Percentiles rank a stretch among this genome's conserved stretches.
Conservation (phyloP, 2,329 filamentous ascomycete genomes). For the Leptographium galeiforme region DNA sequence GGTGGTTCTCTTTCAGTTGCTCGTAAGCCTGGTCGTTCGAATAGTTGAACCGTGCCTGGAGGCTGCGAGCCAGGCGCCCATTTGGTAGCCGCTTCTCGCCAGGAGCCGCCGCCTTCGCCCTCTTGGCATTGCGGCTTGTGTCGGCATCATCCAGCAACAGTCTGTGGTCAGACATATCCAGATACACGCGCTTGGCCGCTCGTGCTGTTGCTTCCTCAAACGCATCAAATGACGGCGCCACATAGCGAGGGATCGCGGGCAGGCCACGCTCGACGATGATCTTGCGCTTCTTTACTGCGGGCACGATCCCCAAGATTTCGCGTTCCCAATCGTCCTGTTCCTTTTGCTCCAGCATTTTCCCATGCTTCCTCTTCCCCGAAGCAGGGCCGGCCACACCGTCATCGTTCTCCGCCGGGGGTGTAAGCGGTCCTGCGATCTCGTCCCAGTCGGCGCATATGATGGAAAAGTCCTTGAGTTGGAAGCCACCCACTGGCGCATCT, state of each 20-base stretch:
- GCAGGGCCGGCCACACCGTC: conserved; percentile 8
- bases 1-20: conserved; percentile 88
- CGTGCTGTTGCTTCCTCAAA: conserved; percentile 61
- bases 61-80: conserved; percentile 56
- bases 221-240: conserved; percentile 64
- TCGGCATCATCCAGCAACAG: conserved; percentile 72
- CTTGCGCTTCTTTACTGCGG: conserved; percentile 47
- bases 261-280: conserved; percentile 39
- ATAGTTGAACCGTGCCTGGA: conserved; percentile 79
- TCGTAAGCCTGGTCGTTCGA: conserved; percentile 96
- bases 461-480: conserved; percentile 67
- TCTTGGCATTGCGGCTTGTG: conserved; percentile 47
- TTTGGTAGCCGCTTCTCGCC: conserved; percentile 50
- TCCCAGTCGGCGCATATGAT: conserved; percentile 83
- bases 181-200: conserved; percentile 62
- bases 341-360: conserved; percentile 17
- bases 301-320: conserved; percentile 35
- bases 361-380: conserved; percentile 24
- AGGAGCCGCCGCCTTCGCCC: conserved; percentile 32
- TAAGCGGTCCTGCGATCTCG: conserved; percentile 40
- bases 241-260: conserved; percentile 43
- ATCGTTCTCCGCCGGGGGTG: conserved; percentile 9
- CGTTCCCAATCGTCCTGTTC: conserved; percentile 51
- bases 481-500: conserved; percentile 57
- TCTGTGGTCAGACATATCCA: conserved; percentile 81